Conservation (phyloP, 2,329 filamentous ascomycete genomes). For the Stachybotrys chartarum region DNA sequence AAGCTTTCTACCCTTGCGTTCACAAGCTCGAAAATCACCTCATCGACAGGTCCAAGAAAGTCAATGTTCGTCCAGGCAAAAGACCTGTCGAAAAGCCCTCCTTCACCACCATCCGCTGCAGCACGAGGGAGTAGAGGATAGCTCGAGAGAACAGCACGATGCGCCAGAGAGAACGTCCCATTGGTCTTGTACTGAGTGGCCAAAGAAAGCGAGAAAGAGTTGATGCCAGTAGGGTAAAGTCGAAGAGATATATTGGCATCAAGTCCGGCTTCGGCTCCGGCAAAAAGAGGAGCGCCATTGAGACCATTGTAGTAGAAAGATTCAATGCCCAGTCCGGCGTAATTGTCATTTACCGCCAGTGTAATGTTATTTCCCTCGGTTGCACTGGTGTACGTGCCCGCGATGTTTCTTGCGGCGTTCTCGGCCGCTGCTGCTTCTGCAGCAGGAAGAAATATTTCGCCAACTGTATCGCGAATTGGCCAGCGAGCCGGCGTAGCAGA, state of each 20-base stretch:
- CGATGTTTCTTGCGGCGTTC: conserved; percentile 3
- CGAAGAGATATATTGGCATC: background rate
- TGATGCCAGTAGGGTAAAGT: conserved; percentile 8
- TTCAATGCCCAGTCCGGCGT: conserved; percentile 5
- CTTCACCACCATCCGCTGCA: conserved; percentile 7
- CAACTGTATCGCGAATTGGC: conserved; percentile 2
- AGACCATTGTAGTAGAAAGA: conserved; percentile 2
- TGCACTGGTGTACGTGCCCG: conserved; percentile 2
- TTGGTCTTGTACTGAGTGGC: conserved; percentile 2
- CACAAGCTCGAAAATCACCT: conserved; percentile 7
- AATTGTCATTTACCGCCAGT: conserved; percentile 4
- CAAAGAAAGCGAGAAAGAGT: conserved; percentile 5
- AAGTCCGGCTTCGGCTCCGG: background rate
- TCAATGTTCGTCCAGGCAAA: conserved; percentile 5
- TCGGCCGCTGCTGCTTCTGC: conserved; percentile 5
- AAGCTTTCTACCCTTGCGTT: conserved; percentile 4
- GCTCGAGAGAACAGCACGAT: background rate
- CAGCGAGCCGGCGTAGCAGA: conserved; percentile 5
- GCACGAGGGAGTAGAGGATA: conserved; percentile 2
- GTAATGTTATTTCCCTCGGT: conserved; percentile 4
- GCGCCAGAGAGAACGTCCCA: conserved; percentile 3
- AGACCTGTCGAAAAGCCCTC: conserved; percentile 7
- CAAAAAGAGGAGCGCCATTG: background rate
- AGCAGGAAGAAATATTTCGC: conserved; percentile 4
- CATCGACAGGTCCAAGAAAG: conserved; percentile 1